Percentiles rank a stretch among this genome's conserved stretches.
Conservation (phyloP, 139 green algal species). For the Chlamydomonas sp. region DNA sequence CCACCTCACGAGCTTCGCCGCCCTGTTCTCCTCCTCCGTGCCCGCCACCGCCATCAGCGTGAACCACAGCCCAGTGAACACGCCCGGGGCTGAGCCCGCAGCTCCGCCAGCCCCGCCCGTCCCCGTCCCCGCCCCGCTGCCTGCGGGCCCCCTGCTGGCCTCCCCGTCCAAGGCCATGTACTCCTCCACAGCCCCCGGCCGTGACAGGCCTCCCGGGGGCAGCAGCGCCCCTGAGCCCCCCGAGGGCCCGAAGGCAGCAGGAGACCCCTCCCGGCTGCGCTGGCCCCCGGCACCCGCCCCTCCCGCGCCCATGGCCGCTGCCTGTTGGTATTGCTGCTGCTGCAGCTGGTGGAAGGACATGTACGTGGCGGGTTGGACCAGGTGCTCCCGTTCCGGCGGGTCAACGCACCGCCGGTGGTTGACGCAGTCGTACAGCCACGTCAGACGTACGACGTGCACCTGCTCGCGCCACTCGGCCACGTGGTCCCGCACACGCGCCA, state of each 20-base stretch:
- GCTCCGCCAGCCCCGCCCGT: not conserved
- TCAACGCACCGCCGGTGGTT: slow-evolving; percentile 2
- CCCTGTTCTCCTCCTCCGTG: not conserved
- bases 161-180: slow-evolving; percentile 15
- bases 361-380: not conserved
- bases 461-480: slow-evolving; percentile 6
- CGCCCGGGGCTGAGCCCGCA: not conserved
- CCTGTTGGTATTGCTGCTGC: not conserved
- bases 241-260: not conserved
- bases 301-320: not conserved
- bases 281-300: too few relatives aligned
- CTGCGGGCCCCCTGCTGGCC: not conserved
- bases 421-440: slow-evolving; percentile 29
- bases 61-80: slow-evolving; percentile 34
- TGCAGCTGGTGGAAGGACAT: not conserved
- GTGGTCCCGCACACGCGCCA: slow-evolving; percentile 16
- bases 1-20: slow-evolving; percentile 21
- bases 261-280: not conserved
- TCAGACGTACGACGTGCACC: not conserved
- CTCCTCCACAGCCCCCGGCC: not conserved
- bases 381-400: not conserved
- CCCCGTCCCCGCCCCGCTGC: not conserved
- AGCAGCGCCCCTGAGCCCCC: not conserved
- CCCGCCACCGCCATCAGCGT: slow-evolving; percentile 16
- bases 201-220: not conserved